Conservation (phyloP, 2,329 filamentous ascomycete genomes). For the Paramyrothecium roridum region DNA sequence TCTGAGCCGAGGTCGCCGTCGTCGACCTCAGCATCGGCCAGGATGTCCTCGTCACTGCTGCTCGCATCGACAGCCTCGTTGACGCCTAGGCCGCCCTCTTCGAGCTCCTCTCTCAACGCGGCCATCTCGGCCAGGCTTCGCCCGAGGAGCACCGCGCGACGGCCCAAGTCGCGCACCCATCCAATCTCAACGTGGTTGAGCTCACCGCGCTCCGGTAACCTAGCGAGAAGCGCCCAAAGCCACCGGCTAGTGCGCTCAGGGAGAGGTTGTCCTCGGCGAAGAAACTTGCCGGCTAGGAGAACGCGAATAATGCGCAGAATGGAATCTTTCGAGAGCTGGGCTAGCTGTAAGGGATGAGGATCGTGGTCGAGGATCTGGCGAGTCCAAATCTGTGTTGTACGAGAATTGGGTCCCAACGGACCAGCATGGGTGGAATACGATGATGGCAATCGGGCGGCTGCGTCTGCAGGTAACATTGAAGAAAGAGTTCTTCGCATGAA, state of each 20-base stretch:
- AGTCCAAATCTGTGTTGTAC: slow-evolving; percentile 50
- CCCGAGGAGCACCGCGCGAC: slow-evolving; percentile 65
- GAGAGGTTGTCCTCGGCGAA: slow-evolving; percentile 56
- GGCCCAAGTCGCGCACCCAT: slow-evolving; percentile 74
- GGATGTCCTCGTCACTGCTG: slow-evolving; percentile 33
- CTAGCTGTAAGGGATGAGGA: slow-evolving; percentile 57
- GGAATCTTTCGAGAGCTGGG: slow-evolving; percentile 63
- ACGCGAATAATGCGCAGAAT: slow-evolving; percentile 66
- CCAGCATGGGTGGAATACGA: slow-evolving; percentile 55
- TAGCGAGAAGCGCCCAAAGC: slow-evolving; percentile 80
- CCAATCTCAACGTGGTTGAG: slow-evolving; percentile 74
- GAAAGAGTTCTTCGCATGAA: slow-evolving; percentile 62
- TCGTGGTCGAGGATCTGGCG: slow-evolving; percentile 49
- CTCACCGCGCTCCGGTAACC: slow-evolving; percentile 70
- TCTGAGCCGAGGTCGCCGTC: slow-evolving; percentile 18
- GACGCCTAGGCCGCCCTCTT: slow-evolving; percentile 35
- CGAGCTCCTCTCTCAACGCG: slow-evolving; percentile 39
- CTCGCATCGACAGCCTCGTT: slow-evolving; percentile 45
- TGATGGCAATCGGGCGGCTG: slow-evolving; percentile 49
- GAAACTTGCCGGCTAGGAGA: slow-evolving; percentile 61
- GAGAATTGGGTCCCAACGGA: slow-evolving; percentile 46
- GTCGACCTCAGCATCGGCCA: slow-evolving; percentile 27
- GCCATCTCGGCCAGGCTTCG: slow-evolving; percentile 52
- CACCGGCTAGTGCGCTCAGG: slow-evolving; percentile 71
- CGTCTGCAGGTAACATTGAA: slow-evolving; percentile 47